Conservation (phyloP, 768 basidiomycete genomes). For the Ramaria sp. region DNA sequence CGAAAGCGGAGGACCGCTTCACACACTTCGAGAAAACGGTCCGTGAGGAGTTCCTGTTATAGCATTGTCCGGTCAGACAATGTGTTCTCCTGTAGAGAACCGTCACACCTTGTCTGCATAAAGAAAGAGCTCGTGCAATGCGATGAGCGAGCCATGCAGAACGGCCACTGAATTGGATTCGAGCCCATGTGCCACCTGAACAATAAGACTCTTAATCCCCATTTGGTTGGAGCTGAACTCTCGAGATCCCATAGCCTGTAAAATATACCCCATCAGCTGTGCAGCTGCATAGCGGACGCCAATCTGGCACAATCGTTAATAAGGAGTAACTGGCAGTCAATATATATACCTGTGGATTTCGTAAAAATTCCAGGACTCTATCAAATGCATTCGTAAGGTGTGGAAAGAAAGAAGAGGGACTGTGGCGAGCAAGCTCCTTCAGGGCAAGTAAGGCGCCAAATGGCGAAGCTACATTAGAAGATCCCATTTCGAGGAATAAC, state of each 20-base stretch:
- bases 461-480: slow-evolving; percentile 27
- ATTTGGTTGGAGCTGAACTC: slow-evolving; percentile 14
- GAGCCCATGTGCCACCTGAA: slow-evolving; percentile 27
- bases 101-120: slow-evolving; percentile 29
- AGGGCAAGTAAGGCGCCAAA: slow-evolving; percentile 31
- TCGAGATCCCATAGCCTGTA: slow-evolving; percentile 26
- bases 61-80: background rate
- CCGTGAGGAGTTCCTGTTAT: slow-evolving; percentile 14
- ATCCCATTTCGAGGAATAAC: slow-evolving; percentile 20
- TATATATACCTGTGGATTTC: slow-evolving; percentile 27
- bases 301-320: slow-evolving; percentile 16
- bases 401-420: slow-evolving; percentile 28
- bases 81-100: background rate
- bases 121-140: slow-evolving; percentile 30
- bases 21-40: slow-evolving; percentile 25
- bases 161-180: slow-evolving; percentile 27
- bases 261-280: slow-evolving; percentile 28
- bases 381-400: slow-evolving; percentile 27
- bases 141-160: slow-evolving; percentile 32
- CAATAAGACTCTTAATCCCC: slow-evolving; percentile 25
- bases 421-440: slow-evolving; percentile 30
- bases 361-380: slow-evolving; percentile 32
- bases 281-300: slow-evolving; percentile 32
- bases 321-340: background rate
- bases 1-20: slow-evolving; percentile 31